Evolutionary conservation across 108 stramenopile genomes (phyloP).

Genomic region (Aurantiochytrium sp.): DNA sequence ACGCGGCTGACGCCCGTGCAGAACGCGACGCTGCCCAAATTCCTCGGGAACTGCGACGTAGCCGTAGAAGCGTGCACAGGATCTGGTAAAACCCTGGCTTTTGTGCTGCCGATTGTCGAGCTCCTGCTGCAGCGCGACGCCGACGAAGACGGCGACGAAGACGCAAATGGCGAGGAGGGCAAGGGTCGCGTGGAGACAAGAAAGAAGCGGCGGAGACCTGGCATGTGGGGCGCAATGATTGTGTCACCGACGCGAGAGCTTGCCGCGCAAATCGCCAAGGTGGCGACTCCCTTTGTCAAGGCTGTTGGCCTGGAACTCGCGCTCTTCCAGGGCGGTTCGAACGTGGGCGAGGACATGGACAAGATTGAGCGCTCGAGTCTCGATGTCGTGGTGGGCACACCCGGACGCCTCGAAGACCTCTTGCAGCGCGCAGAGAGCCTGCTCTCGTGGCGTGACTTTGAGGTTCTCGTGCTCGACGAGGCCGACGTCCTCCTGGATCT

Average conservation of each 20-base stretch:
- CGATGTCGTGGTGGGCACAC: constrained; percentile 87
- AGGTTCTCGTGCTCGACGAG: constrained; percentile 87
- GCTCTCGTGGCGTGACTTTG: constrained; percentile 67
- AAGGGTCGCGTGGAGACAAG: neutral
- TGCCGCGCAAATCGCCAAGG: constrained; percentile 44
- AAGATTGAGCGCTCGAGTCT: constrained; percentile 56
- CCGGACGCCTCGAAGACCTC: constrained; percentile 87
- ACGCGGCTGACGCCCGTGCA: constrained; percentile 78
- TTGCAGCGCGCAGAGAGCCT: constrained; percentile 55
- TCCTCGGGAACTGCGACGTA: constrained; percentile 88
- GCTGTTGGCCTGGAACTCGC: neutral
- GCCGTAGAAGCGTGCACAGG: constrained; percentile 95
- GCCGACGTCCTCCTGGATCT: constrained; percentile 88
- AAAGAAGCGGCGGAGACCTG: constrained; percentile 1
- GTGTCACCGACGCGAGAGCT: constrained; percentile 58
- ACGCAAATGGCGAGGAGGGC: neutral
- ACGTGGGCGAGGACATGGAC: constrained; percentile 67
- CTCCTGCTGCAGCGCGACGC: constrained; percentile 57
- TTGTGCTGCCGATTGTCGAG: constrained; percentile 83
- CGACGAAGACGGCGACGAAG: neutral
- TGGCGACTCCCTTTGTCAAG: constrained; percentile 24
- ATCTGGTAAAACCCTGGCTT: constrained; percentile 93
- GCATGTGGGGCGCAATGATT: constrained; percentile 32
- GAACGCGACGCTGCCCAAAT: constrained; percentile 83
- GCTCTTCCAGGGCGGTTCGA: constrained; percentile 46